Evolutionary conservation across 2,329 filamentous ascomycete genomes (phyloP), one percentile per base, ranked within the genome.

Genomic region (Teratosphaeria zuluensis): DNA sequence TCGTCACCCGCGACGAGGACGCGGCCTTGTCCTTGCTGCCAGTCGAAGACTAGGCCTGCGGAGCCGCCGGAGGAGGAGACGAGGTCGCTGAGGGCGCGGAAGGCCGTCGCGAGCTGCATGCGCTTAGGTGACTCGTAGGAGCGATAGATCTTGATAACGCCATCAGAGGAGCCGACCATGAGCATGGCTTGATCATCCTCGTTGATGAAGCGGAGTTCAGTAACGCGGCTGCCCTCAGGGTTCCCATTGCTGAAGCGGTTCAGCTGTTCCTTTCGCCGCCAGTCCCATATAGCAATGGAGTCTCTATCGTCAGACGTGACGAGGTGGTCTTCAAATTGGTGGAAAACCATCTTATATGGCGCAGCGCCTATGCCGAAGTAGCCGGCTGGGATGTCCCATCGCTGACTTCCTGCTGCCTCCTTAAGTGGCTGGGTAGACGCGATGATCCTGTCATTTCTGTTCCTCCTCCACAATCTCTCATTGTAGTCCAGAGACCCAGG

Each of bases 401-500:
- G 88, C 68, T 90, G 88, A 58, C 81, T 89, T 12, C 90, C 88
- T 0, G 94, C 92, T 65, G 89, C 86, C 57, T 90, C 87, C 72
- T 99, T 99, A 63, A 95, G 84, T 0, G 92, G 92, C 70, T 99
- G 94, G 1, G 92, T 97, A 65, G 95, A 90, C 28, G 88, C 82
- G 62, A 99, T 86, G 63, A 96, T 96, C 60, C 82, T 87, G 73
- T 99, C 94, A 68, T 99, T 99, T 51, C 94, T 87, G 58, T 91
- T 88, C 62, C 94, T 83, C 63, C 92, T 83, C 94, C 94, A 99
- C 2, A 99, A 78, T 16, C 94, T 85, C 70, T 94, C 88, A 67
- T 99, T 99, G 75, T 97, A 99, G 72, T 97, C 92, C 16, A 89
- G 89, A 69, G 91, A 96, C 35, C 94, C 94, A 14, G 94, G 94